Percentiles rank a stretch among this genome's conserved stretches.
phyloP scores from a whole-genome alignment of 2,329 filamentous ascomycete species.

The Ascochyta rabiei region DNA sequence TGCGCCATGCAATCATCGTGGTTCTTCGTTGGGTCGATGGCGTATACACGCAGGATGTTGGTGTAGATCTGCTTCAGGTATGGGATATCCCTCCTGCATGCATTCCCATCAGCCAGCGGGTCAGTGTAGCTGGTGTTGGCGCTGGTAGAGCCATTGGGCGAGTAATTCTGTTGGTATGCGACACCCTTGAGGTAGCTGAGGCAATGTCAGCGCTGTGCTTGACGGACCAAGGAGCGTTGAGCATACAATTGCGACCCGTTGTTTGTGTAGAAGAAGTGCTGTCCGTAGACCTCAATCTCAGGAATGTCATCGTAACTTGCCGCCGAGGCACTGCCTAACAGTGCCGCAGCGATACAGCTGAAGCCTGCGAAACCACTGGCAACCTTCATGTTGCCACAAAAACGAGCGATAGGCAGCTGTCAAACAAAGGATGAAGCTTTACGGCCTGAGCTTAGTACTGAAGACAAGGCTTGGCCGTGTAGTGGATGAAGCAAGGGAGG shows the following conservation, averaged over 20 bases:
- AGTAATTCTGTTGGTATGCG: constrained; percentile 77
- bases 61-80: constrained; percentile 78
- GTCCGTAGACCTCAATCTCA: constrained; percentile 59
- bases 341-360: constrained; percentile 18
- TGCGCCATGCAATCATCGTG: constrained; percentile 84
- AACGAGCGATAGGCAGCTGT: constrained; percentile 6
- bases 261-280: constrained; percentile 89
- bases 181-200: constrained; percentile 83
- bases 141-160: constrained; percentile 31
- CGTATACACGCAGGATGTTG: constrained; percentile 94
- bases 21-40: constrained; percentile 76
- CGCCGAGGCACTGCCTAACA: constrained; percentile 24
- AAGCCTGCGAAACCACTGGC: constrained; percentile 1
- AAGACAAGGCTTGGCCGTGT: constrained; percentile 11
- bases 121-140: constrained; percentile 70
- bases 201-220: not conserved
- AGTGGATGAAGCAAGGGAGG: constrained; percentile 10
- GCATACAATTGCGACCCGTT: constrained; percentile 71
- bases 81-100: constrained; percentile 85
- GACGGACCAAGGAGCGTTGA: not conserved
- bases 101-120: constrained; percentile 73
- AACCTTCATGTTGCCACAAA: constrained; percentile 16
- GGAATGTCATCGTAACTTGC: constrained; percentile 44
- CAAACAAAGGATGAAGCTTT: constrained; percentile 19
- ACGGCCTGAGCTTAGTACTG: constrained; percentile 12